Evolutionary conservation across 1,284 basidiomycete species (phyloP), one percentile per base, ranked within the genome.

Genomic region (Tetrapyrgos nigripes): DNA sequence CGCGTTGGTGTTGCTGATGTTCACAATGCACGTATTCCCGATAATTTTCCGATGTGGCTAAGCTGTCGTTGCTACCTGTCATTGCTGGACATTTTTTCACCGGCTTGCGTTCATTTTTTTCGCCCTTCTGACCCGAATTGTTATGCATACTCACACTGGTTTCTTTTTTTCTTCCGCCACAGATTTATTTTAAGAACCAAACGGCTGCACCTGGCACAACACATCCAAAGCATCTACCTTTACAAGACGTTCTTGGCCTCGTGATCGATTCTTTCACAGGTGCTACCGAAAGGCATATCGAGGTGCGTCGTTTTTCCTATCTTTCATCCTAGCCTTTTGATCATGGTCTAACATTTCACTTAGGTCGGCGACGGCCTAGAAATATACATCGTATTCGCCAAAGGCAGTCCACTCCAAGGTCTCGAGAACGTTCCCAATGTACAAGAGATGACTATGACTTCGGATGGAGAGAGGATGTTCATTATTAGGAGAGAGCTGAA

Each of bases 141-240:
- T n/a, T n/a, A n/a, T n/a, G n/a, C n/a, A n/a, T n/a, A n/a, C n/a
- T n/a, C n/a, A n/a, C n/a, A n/a, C n/a, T n/a, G n/a, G n/a, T n/a
- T n/a, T n/a, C n/a, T n/a, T n/a, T n/a, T n/a, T n/a, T n/a, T n/a
- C n/a, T n/a, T n/a, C n/a, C n/a, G n/a, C n/a, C n/a, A n/a, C 69
- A 97, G 95, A 94, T 97, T 70, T 96, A 97, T 83, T 96, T 95
- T 82, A 94, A 93, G 85, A 98, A 98, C 75, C 95, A 97, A 76
- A 80, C 75, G 62, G 81, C 88, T 64, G 84, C 84, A 63, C 82
- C 79, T 55, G 88, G 88, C 48, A 83, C 83, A 46, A 76, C 85
- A 52, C 89, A 93, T 71, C 93, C 94, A 47, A 79, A 82, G 37
- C 92, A 96, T 76, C 79, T 97, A 48, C 91, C 94, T 14, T 80